These are phyloP conservation scores for Leishmania arabica DNA, from an alignment of 208 protist species.

Conservation along the genomic window DNA sequence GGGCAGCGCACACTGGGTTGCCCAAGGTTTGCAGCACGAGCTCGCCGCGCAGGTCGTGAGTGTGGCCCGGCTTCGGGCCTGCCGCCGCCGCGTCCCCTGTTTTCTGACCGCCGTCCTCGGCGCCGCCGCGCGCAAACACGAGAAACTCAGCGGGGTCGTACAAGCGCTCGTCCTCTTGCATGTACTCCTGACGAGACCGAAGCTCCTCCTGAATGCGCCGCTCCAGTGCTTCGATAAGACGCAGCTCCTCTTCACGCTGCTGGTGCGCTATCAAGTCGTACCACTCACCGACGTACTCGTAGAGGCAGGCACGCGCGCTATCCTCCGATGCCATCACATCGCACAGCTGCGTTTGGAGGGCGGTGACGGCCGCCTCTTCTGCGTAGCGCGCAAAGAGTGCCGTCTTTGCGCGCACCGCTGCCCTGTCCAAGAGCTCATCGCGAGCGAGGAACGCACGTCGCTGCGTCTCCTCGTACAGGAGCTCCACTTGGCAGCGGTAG, in stretches of 20 bases:
- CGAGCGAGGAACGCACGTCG: slow-evolving; percentile 18
- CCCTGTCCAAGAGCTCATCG: slow-evolving; percentile 15
- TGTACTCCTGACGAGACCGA: slow-evolving; percentile 35
- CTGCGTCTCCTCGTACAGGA: slow-evolving; percentile 30
- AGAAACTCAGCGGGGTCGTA: slow-evolving; percentile 25
- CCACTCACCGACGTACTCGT: slow-evolving; percentile 35
- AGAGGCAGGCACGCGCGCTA: slow-evolving; percentile 35
- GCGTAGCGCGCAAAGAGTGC: slow-evolving; percentile 36
- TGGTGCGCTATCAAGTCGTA: slow-evolving; percentile 28
- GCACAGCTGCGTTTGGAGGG: slow-evolving; percentile 37
- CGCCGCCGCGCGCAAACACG: not conserved
- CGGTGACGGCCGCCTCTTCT: slow-evolving; percentile 40
- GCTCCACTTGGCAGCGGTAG: slow-evolving; percentile 17
- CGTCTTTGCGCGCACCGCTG: slow-evolving; percentile 25
- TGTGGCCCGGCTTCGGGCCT: not conserved
- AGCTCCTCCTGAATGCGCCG: slow-evolving; percentile 51
- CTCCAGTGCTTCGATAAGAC: slow-evolving; percentile 25
- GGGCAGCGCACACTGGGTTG: slow-evolving; percentile 18
- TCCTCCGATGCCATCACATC: slow-evolving; percentile 48
- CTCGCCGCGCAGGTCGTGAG: slow-evolving; percentile 34
- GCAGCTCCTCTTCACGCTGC: slow-evolving; percentile 41
- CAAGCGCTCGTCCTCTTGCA: slow-evolving; percentile 55
- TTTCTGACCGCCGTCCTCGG: not conserved
- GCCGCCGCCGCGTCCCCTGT: not conserved
- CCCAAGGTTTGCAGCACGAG: slow-evolving; percentile 50